Base-by-base conservation (phyloP, 2,329 filamentous ascomycete genomes). In the Hypoxylon sp. region DNA sequence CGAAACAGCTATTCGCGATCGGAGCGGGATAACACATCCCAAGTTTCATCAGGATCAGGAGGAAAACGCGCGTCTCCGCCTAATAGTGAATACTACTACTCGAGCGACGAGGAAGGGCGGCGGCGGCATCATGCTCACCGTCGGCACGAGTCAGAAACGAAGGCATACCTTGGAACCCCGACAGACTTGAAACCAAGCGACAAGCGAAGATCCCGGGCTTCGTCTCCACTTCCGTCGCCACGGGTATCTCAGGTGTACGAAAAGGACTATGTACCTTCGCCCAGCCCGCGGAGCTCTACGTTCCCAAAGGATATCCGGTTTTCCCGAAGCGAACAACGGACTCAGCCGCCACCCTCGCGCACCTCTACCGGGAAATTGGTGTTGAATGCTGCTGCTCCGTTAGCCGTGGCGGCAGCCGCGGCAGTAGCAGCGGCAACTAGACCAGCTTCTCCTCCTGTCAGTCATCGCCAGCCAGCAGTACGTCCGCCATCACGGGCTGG, bases 21-120 rank as follows among this genome's bases (percentile, higher is more conserved):
- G 34, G 72, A 74, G 26, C 69, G 68, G 13, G 72, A 73, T 56
- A 62, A 67, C 24, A 10, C 65, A 10, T 67, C 70, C 13, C 72
- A 68, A 41, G 61, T 67, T 13, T 69, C 72, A 19, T 58, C 69
- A 1, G 66, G 51, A 43, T 66, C 68, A 6, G 59, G 58, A 59
- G 64, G 70, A 6, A 69, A 67, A 44, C 68, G 69, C 6, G 59
- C 64, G 6, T 67, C 70, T 2, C 59, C 68, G 15, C 60, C 61
- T 7, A 63, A 68, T 47, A 62, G 62, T 17, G 72, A 74, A 51
- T 64, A 68, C 3, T 70, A 68, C 49, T 72, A 73, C 48, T 75
- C 73, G 4, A 75, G 71, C n/a, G 74, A 74, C 39, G 74, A 76
- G 17, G 74, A 76, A 15, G 19, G 59, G n/a, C 59, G 64, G 1